Conservation (phyloP, 2,329 filamentous ascomycete genomes). For the Ceratocystis albifundus region DNA sequence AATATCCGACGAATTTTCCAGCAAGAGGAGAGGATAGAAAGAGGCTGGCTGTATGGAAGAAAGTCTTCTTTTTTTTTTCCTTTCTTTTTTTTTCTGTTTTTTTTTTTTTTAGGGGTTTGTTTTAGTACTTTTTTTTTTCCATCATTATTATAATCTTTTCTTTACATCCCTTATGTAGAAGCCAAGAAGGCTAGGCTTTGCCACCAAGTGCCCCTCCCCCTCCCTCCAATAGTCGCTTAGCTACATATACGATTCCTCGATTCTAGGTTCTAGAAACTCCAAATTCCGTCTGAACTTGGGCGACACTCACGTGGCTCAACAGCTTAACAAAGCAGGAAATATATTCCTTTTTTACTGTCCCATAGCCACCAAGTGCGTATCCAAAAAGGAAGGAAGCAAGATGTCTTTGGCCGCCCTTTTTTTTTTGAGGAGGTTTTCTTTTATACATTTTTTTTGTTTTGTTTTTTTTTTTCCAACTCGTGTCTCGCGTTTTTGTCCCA, state of each 20-base stretch:
- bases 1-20: background rate
- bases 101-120: background rate
- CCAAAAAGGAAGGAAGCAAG: too few species aligned
- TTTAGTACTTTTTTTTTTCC: background rate
- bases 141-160: background rate
- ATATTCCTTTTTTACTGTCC: conserved; percentile 4
- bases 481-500: too few species aligned
- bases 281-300: conserved; percentile 6
- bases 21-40: background rate
- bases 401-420: background rate
- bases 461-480: too few species aligned
- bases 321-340: background rate
- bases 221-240: conserved; percentile 5
- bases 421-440: background rate
- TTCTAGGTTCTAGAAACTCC: background rate
- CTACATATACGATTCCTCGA: background rate
- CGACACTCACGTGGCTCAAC: conserved; percentile 6
- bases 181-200: background rate
- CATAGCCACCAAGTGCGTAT: too few species aligned
- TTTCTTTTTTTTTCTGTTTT: background rate
- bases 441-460: too few species aligned
- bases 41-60: background rate
- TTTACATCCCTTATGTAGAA: background rate
- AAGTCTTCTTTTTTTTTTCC: background rate
- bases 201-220: background rate